These are phyloP conservation scores for Talaromyces sp. DNA, from an alignment of 2,329 filamentous ascomycete genomes.

Conservation along the genomic window DNA sequence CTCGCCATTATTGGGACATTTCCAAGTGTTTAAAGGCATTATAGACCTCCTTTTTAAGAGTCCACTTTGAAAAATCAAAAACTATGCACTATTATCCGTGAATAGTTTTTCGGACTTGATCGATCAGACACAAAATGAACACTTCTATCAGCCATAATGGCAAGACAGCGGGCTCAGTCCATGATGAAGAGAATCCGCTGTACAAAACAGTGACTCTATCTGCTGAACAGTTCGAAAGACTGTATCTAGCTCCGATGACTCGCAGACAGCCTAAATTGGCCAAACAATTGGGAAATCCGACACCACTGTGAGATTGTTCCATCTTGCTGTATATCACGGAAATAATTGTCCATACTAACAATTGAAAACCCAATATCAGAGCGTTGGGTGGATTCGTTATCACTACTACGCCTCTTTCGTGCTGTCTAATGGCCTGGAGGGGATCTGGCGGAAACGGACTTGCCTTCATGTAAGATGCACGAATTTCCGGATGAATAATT, in stretches of 20 bases:
- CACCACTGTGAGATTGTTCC: slow-evolving; percentile 24
- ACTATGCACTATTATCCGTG: not conserved
- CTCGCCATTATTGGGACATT: not conserved
- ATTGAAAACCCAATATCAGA: slow-evolving; percentile 29
- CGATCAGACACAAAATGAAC: not conserved
- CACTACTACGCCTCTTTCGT: slow-evolving; percentile 49
- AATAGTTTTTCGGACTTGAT: not conserved
- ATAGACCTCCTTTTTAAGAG: not conserved
- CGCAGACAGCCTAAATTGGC: slow-evolving; percentile 5
- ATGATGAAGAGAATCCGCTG: not conserved
- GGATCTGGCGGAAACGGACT: slow-evolving; percentile 28
- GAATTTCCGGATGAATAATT: not conserved
- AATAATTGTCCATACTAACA: not conserved
- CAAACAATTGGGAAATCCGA: slow-evolving; percentile 29
- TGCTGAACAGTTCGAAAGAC: slow-evolving; percentile 54
- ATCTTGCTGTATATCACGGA: not conserved
- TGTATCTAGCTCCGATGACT: slow-evolving; percentile 44
- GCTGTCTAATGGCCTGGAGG: slow-evolving; percentile 55
- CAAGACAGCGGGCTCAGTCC: slow-evolving; percentile 8
- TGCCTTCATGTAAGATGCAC: slow-evolving; percentile 11
- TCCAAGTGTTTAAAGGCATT: not conserved
- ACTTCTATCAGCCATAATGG: not conserved
- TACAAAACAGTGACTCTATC: slow-evolving; percentile 4
- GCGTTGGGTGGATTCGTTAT: slow-evolving; percentile 54
- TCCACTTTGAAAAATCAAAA: not conserved